Percentiles rank a stretch among this genome's conserved stretches.
Conservation (phyloP, 257 asterid species). For the Prunella vulgaris region DNA sequence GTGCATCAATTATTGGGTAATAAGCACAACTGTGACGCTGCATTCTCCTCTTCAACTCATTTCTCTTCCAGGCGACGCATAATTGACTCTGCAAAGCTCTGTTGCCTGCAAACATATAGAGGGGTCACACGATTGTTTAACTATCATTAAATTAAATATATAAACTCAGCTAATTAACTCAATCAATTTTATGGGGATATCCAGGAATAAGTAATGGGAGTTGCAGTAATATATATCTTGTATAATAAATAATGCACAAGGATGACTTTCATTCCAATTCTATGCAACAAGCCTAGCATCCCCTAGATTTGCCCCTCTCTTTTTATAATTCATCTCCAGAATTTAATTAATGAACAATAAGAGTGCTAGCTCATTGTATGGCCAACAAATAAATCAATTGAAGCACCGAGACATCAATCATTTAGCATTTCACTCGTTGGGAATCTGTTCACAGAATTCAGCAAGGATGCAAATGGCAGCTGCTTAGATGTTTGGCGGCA, state of each 20-base stretch:
- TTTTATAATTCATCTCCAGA: too few relatives aligned
- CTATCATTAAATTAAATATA: neutral
- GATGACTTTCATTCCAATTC: too few relatives aligned
- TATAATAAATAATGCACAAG: too few relatives aligned
- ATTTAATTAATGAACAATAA: neutral
- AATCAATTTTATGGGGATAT: neutral
- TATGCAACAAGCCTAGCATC: neutral
- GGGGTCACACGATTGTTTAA: neutral
- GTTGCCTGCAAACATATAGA: constrained; percentile 55
- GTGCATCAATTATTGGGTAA: too few relatives aligned
- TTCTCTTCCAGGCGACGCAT: constrained; percentile 71
- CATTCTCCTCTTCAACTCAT: too few relatives aligned
- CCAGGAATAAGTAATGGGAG: neutral
- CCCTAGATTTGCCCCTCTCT: too few relatives aligned
- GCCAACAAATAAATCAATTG: neutral
- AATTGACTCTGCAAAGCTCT: constrained; percentile 75
- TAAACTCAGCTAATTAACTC: neutral
- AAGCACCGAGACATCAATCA: neutral
- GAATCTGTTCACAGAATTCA: too few relatives aligned
- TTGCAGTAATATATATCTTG: neutral
- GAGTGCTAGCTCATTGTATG: neutral
- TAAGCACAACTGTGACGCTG: too few relatives aligned
- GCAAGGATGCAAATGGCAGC: too few relatives aligned
- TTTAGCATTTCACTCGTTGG: neutral
- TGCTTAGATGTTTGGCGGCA: too few relatives aligned